Evolutionary conservation across 176 grass and related monocot genomes (phyloP).

Genomic region (Juncus inflexus): DNA sequence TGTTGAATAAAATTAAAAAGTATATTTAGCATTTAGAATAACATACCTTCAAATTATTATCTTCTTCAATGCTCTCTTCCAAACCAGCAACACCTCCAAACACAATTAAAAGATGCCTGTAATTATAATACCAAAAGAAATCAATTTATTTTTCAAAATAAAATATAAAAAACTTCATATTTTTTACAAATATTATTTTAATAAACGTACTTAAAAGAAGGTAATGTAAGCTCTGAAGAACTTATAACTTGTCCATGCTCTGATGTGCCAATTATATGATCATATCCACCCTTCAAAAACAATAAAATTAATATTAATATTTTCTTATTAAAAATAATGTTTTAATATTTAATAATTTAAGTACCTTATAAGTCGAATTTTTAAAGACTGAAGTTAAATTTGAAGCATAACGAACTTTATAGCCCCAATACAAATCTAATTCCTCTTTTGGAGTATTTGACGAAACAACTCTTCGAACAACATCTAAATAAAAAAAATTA

Average conservation of each 20-base stretch:
- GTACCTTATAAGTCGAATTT: slow-evolving; percentile 65
- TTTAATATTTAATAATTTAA: slow-evolving; percentile 11
- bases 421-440: slow-evolving; percentile 81
- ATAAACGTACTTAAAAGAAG: slow-evolving; percentile 59
- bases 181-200: background rate
- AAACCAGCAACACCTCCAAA: slow-evolving; percentile 91
- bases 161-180: background rate
- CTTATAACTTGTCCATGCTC: slow-evolving; percentile 79
- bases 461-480: slow-evolving; percentile 51
- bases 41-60: slow-evolving; percentile 71
- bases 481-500: slow-evolving; percentile 41
- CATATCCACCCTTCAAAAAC: slow-evolving; percentile 64
- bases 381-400: slow-evolving; percentile 71
- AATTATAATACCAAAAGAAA: background rate
- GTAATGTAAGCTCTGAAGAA: slow-evolving; percentile 83
- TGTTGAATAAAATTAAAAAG: slow-evolving; percentile 9
- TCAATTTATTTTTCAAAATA: slow-evolving; percentile 1
- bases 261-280: slow-evolving; percentile 94
- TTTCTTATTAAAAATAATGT: background rate
- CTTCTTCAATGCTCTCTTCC: slow-evolving; percentile 98
- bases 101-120: slow-evolving; percentile 84
- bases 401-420: slow-evolving; percentile 84
- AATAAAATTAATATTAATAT: slow-evolving; percentile 25
- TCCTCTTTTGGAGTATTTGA: slow-evolving; percentile 52
- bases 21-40: background rate